Percentiles rank a stretch among this genome's conserved stretches.
phyloP scores from a whole-genome alignment of 2,329 filamentous ascomycete genomes.

The Thielaviopsis ethacetica region DNA sequence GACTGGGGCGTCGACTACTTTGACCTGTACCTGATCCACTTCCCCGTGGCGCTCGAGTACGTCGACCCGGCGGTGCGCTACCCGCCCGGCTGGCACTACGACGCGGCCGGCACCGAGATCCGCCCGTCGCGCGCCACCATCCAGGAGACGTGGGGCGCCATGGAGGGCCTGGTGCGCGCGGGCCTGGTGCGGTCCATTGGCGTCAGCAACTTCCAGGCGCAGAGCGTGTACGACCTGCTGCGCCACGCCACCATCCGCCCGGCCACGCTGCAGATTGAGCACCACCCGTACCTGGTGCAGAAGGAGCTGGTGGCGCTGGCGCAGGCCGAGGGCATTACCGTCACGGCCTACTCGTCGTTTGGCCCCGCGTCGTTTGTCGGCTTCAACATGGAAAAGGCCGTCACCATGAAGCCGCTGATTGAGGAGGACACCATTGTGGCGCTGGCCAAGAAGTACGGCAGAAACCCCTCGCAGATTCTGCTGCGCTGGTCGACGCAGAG shows the following conservation, averaged over 20 bases:
- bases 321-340: conserved; percentile 50
- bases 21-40: conserved; percentile 80
- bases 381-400: conserved; percentile 30
- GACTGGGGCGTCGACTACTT: conserved; percentile 83
- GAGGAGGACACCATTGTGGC: conserved; percentile 47
- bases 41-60: conserved; percentile 74
- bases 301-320: conserved; percentile 52
- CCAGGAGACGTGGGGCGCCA: conserved; percentile 67
- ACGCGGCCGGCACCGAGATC: conserved; percentile 5
- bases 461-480: conserved; percentile 67
- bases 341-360: conserved; percentile 76
- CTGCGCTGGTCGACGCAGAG: conserved; percentile 79
- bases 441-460: conserved; percentile 53
- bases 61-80: conserved; percentile 66
- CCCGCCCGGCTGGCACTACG: conserved; percentile 36
- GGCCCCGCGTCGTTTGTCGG: conserved; percentile 58
- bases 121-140: conserved; percentile 43
- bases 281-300: conserved; percentile 79
- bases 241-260: conserved; percentile 60
- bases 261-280: conserved; percentile 72
- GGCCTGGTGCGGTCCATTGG: conserved; percentile 59
- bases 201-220: conserved; percentile 67
- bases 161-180: conserved; percentile 57
- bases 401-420: conserved; percentile 51
- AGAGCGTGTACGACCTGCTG: conserved; percentile 63